Evolutionary conservation across 2,329 filamentous ascomycete genomes (phyloP).

Genomic region (Coniella vitis): DNA sequence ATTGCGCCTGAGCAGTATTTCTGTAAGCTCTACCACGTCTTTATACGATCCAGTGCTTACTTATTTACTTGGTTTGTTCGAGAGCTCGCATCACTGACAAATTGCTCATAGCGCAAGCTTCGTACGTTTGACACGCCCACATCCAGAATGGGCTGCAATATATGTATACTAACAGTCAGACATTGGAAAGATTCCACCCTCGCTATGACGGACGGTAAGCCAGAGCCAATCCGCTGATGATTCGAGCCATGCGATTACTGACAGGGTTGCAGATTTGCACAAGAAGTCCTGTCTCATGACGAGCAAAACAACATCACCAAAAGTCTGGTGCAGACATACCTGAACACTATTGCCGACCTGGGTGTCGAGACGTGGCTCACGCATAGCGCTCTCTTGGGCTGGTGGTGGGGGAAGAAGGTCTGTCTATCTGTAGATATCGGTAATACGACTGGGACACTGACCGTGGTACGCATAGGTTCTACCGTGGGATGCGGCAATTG

Average conservation of each 20-base stretch:
- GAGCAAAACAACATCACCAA: conserved; percentile 55
- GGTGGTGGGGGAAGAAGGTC: conserved; percentile 69
- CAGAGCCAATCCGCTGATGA: conserved; percentile 1
- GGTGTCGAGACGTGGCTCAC: conserved; percentile 75
- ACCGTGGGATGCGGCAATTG: conserved; percentile 72
- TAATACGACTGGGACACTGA: no score
- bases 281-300: conserved; percentile 38
- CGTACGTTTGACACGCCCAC: conserved; percentile 11
- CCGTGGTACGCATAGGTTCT: conserved; percentile 44
- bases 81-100: background rate
- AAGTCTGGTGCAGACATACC: conserved; percentile 64
- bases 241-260: conserved; percentile 9
- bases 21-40: conserved; percentile 22
- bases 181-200: conserved; percentile 26
- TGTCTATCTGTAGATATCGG: background rate
- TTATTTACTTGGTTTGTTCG: background rate
- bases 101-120: conserved; percentile 16
- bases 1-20: conserved; percentile 27
- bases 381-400: conserved; percentile 76
- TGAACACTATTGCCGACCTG: conserved; percentile 58
- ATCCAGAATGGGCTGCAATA: background rate
- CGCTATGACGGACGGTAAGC: conserved; percentile 31
- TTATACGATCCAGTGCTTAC: background rate
- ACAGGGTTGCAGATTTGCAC: conserved; percentile 28
- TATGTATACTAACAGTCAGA: background rate